Conservation (phyloP, 139 green algal species). For the Closterium sp. region DNA sequence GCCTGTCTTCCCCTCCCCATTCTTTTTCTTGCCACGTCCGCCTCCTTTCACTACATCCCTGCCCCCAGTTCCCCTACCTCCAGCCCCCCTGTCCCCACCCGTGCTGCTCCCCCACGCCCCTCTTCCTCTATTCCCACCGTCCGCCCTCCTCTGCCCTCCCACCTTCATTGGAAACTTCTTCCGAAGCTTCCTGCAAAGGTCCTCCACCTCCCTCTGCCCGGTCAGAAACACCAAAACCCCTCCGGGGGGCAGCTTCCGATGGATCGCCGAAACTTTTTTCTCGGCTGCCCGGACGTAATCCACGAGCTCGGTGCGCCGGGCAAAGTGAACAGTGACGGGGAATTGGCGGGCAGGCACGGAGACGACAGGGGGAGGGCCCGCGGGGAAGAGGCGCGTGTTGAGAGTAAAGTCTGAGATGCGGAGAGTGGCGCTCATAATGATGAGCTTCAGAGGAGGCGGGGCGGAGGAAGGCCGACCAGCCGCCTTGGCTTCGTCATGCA, state of each 20-base stretch:
- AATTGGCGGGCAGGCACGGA: constrained; percentile 78
- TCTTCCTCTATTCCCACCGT: background rate
- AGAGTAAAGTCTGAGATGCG: constrained; percentile 76
- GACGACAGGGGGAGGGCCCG: constrained; percentile 77
- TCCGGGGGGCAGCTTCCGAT: constrained; percentile 82
- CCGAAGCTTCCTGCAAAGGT: constrained; percentile 68
- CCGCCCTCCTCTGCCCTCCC: background rate
- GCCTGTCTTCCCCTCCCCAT: background rate
- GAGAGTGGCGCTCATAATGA: constrained; percentile 97
- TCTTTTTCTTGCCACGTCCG: background rate
- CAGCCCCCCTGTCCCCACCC: background rate
- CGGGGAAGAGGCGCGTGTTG: constrained; percentile 75
- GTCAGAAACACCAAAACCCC: constrained; percentile 95
- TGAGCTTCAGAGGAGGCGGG: constrained; percentile 79
- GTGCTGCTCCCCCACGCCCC: background rate
- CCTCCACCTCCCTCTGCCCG: constrained; percentile 85
- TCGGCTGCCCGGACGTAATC: constrained; percentile 79
- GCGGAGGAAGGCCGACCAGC: background rate
- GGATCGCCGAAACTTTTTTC: constrained; percentile 69
- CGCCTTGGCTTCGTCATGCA: background rate
- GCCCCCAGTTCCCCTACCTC: background rate
- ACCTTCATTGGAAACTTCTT: constrained; percentile 47
- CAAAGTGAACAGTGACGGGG: constrained; percentile 92
- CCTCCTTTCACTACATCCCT: background rate
- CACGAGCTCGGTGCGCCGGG: constrained; percentile 74